Evolutionary conservation across 2,329 filamentous ascomycete species (phyloP).

Genomic region (Pseudogymnoascus sp.): DNA sequence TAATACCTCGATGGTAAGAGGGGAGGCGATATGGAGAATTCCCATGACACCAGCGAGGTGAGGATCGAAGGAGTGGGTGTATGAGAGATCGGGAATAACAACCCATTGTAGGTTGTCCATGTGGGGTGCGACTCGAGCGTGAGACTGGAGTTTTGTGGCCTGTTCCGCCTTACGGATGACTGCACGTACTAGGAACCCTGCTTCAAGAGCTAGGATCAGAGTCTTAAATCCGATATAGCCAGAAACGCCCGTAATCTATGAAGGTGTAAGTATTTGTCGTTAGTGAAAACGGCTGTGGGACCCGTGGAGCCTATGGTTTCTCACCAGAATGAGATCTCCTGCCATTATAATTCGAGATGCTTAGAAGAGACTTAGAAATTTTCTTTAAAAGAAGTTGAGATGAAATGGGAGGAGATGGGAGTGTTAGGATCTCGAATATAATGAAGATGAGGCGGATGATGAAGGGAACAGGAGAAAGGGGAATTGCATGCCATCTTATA

Average conservation of each 20-base stretch:
- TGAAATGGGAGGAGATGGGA: slow-evolving; percentile 3
- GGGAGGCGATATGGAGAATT: slow-evolving; percentile 16
- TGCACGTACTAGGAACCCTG: slow-evolving; percentile 13
- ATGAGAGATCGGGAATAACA: slow-evolving; percentile 14
- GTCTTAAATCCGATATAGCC: slow-evolving; percentile 10
- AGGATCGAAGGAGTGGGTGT: slow-evolving; percentile 12
- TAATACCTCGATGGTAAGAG: slow-evolving; percentile 10
- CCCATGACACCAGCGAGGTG: slow-evolving; percentile 11
- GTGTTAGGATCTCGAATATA: slow-evolving; percentile 8
- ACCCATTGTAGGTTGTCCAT: slow-evolving; percentile 11
- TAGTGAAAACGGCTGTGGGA: slow-evolving; percentile 8
- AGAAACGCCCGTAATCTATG: slow-evolving; percentile 11
- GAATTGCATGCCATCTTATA: slow-evolving; percentile 15
- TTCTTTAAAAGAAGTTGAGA: slow-evolving; percentile 2
- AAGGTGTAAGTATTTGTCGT: slow-evolving; percentile 10
- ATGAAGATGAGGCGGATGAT: slow-evolving; percentile 6
- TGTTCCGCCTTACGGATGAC: slow-evolving; percentile 13
- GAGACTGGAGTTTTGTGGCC: background rate
- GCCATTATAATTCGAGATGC: slow-evolving; percentile 11
- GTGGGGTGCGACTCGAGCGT: slow-evolving; percentile 1
- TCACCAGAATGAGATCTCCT: slow-evolving; percentile 14
- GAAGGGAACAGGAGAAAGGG: slow-evolving; percentile 9
- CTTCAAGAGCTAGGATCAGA: slow-evolving; percentile 13
- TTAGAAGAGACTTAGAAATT: slow-evolving; percentile 10
- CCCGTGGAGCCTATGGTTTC: background rate